Percentiles rank a stretch among this genome's conserved stretches.
phyloP scores from a whole-genome alignment of 176 grass and related monocot species.

The Poa pratensis region DNA sequence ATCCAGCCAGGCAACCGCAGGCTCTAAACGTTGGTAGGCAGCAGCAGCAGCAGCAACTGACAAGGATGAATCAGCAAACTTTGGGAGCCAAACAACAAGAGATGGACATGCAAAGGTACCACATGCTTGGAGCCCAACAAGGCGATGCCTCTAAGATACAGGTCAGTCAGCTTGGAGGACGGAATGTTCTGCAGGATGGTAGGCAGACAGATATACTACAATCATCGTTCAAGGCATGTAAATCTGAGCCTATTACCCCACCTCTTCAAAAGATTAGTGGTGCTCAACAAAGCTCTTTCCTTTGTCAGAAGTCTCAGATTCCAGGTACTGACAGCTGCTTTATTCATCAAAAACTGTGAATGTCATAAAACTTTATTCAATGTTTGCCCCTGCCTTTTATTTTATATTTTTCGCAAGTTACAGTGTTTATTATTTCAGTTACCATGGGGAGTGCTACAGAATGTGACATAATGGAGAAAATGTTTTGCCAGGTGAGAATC shows the following conservation, averaged over 20 bases:
- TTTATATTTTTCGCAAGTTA: background rate
- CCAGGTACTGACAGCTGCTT: slow-evolving; percentile 26
- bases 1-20: background rate
- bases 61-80: slow-evolving; percentile 10
- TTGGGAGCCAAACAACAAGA: slow-evolving; percentile 18
- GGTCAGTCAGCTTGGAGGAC: background rate
- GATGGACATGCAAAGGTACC: background rate
- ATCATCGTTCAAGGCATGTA: background rate
- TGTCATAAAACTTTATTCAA: background rate
- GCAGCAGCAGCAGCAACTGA: background rate
- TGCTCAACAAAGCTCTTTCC: slow-evolving; percentile 1
- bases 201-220: background rate
- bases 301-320: slow-evolving; percentile 7
- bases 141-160: background rate
- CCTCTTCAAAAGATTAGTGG: background rate
- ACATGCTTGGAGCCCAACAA: slow-evolving; percentile 27
- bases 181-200: slow-evolving; percentile 26
- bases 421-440: background rate
- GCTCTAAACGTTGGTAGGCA: background rate
- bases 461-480: slow-evolving; percentile 33
- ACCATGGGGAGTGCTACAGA: background rate
- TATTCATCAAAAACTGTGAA: background rate
- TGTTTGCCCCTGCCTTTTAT: background rate
- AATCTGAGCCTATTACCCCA: background rate
- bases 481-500: slow-evolving; percentile 33